Conservation (phyloP, 352 stramenopile species). For the Saprolegnia diclina region DNA sequence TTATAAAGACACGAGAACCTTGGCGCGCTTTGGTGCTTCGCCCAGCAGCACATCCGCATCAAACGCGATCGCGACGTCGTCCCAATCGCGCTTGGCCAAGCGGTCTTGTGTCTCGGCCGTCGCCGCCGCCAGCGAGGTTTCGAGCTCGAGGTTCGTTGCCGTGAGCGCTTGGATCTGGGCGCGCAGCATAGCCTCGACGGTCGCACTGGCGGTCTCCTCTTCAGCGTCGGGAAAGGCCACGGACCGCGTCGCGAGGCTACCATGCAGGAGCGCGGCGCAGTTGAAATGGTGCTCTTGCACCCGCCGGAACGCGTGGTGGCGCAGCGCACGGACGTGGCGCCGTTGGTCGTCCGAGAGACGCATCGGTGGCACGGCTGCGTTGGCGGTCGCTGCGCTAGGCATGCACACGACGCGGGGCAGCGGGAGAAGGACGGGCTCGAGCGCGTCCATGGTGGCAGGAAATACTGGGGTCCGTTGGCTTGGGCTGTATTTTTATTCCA, state of each 20-base stretch:
- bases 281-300: slow-evolving; percentile 17
- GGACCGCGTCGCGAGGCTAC: neutral
- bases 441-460: slow-evolving; percentile 1
- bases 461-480: neutral
- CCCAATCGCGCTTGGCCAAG: neutral
- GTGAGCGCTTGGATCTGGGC: slow-evolving; percentile 8
- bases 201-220: slow-evolving; percentile 2
- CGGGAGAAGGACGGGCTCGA: slow-evolving; percentile 1
- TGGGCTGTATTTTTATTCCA: neutral
- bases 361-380: slow-evolving; percentile 9
- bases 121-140: neutral
- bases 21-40: neutral
- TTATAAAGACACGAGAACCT: neutral
- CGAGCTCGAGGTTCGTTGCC: neutral
- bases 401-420: slow-evolving; percentile 3
- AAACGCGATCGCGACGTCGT: neutral
- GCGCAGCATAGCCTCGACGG: neutral
- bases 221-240: slow-evolving; percentile 18
- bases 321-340: neutral
- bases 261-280: slow-evolving; percentile 18
- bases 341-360: slow-evolving; percentile 12
- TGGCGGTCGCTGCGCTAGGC: slow-evolving; percentile 17
- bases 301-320: slow-evolving; percentile 14
- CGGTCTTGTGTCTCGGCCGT: neutral
- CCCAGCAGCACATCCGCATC: neutral